A percentile compares a stretch with the other conserved stretches of the same genome.
Evolutionary conservation across 2,329 filamentous ascomycete genomes (phyloP).

Genomic region (Arthrobotrys musiformis): DNA sequence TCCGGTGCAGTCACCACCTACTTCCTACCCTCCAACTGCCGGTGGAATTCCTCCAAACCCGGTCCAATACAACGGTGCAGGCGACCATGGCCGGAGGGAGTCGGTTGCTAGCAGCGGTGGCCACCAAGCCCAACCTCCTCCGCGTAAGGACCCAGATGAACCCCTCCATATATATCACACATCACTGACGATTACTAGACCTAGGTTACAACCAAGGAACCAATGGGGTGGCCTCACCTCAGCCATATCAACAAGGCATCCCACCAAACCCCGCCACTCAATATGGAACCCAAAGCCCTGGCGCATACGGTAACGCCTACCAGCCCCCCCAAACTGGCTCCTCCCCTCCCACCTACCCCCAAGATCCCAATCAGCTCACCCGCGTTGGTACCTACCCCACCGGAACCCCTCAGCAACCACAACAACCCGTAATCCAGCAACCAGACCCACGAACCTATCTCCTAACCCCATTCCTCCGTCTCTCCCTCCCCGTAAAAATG

Average conservation of each 20-base stretch:
- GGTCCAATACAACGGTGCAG: slow-evolving; percentile 19
- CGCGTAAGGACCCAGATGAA: slow-evolving; percentile 3
- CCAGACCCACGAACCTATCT: slow-evolving; percentile 47
- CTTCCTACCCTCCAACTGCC: slow-evolving; percentile 5
- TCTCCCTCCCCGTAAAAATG: slow-evolving; percentile 48
- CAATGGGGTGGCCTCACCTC: slow-evolving; percentile 27
- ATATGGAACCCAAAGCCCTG: slow-evolving; percentile 31
- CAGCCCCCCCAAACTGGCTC: background rate
- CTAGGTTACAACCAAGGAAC: slow-evolving; percentile 38
- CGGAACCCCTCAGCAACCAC: background rate
- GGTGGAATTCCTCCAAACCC: slow-evolving; percentile 39
- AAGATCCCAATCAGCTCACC: slow-evolving; percentile 24
- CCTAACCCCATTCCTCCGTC: slow-evolving; percentile 41
- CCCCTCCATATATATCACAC: background rate
- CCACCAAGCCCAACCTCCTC: slow-evolving; percentile 34
- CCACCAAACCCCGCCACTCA: slow-evolving; percentile 24
- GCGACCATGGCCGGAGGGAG: slow-evolving; percentile 25
- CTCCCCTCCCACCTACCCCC: slow-evolving; percentile 13
- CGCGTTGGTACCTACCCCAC: slow-evolving; percentile 15
- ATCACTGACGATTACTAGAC: slow-evolving; percentile 24
- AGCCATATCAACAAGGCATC: slow-evolving; percentile 6
- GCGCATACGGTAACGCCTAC: slow-evolving; percentile 20
- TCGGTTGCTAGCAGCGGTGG: slow-evolving; percentile 12
- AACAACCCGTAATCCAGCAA: background rate
- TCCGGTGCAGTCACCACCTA: background rate